Percentiles rank a stretch among this genome's conserved stretches.
These are phyloP conservation scores for Neurospora sublineolata DNA, from an alignment of 495 filamentous ascomycete genomes.

Conservation along the genomic window DNA sequence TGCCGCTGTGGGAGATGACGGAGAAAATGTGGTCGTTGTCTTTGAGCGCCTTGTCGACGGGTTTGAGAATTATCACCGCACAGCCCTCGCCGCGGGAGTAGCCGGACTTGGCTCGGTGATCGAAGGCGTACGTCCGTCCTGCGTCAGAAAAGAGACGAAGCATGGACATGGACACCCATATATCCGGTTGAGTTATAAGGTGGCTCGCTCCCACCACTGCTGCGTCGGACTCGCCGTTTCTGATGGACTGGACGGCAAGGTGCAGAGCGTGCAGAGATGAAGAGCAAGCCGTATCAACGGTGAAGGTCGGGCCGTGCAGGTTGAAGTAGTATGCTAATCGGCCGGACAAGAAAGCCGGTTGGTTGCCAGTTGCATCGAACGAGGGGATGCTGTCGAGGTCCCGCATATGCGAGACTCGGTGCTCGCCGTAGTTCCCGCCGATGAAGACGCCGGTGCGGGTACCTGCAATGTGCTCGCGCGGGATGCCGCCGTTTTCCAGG, in stretches of 20 bases:
- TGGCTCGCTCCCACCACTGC: slow-evolving; percentile 38
- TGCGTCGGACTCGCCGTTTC: slow-evolving; percentile 37
- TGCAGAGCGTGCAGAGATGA: slow-evolving; percentile 52
- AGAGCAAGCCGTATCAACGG: slow-evolving; percentile 79
- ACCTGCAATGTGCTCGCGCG: slow-evolving; percentile 34
- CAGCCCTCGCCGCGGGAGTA: slow-evolving; percentile 35
- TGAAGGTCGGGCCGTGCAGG: slow-evolving; percentile 46
- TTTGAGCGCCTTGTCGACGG: slow-evolving; percentile 35
- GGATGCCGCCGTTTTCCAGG: slow-evolving; percentile 38
- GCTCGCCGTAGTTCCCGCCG: slow-evolving; percentile 29
- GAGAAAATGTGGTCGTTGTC: slow-evolving; percentile 45
- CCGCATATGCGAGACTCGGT: slow-evolving; percentile 25
- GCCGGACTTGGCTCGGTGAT: slow-evolving; percentile 31
- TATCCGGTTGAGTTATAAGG: slow-evolving; percentile 31
- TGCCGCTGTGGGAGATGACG: slow-evolving; percentile 41
- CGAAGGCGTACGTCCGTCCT: slow-evolving; percentile 30
- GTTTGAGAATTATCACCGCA: slow-evolving; percentile 40
- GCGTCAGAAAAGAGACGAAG: slow-evolving; percentile 25
- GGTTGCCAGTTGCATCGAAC: slow-evolving; percentile 32
- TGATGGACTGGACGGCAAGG: slow-evolving; percentile 69
- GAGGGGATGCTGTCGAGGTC: slow-evolving; percentile 29
- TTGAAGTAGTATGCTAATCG: slow-evolving; percentile 46
- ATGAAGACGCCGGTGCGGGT: slow-evolving; percentile 34
- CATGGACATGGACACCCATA: slow-evolving; percentile 30
- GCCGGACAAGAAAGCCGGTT: slow-evolving; percentile 39